Conservation (phyloP, 768 basidiomycete species). For the Cantharellus cinnabarinus region DNA sequence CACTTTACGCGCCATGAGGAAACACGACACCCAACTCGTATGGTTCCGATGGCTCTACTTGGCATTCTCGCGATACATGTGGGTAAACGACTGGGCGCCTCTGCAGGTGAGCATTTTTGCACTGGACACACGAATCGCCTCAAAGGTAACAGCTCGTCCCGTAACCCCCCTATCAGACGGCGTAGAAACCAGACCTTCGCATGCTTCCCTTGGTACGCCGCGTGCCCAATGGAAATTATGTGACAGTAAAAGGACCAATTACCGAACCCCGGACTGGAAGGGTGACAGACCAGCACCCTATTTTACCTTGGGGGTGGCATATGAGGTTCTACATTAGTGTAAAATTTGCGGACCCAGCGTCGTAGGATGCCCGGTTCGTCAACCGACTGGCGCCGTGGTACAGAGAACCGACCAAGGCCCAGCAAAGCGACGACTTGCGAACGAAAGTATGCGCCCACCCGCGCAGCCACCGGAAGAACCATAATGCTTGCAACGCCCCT, state of each 20-base stretch:
- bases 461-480: neutral
- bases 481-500: neutral
- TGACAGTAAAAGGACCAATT: too few relatives aligned
- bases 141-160: too few relatives aligned
- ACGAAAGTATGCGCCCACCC: neutral
- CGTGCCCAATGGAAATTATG: too few relatives aligned
- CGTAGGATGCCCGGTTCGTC: neutral
- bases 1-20: constrained; percentile 46
- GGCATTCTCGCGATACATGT: constrained; percentile 69
- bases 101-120: too few relatives aligned
- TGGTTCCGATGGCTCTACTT: constrained; percentile 87
- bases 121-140: too few relatives aligned
- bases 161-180: too few relatives aligned
- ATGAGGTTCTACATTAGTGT: neutral
- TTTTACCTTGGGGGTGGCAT: neutral
- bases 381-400: neutral
- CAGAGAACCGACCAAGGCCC: neutral
- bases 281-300: neutral
- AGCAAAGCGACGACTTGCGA: neutral
- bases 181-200: too few relatives aligned
- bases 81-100: constrained; percentile 60
- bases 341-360: neutral
- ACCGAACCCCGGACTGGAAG: neutral
- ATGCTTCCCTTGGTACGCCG: too few relatives aligned
- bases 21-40: constrained; percentile 54